phyloP scores from a whole-genome alignment of 2,329 filamentous ascomycete genomes.

The Paecilomyces dactylethromorphus region DNA sequence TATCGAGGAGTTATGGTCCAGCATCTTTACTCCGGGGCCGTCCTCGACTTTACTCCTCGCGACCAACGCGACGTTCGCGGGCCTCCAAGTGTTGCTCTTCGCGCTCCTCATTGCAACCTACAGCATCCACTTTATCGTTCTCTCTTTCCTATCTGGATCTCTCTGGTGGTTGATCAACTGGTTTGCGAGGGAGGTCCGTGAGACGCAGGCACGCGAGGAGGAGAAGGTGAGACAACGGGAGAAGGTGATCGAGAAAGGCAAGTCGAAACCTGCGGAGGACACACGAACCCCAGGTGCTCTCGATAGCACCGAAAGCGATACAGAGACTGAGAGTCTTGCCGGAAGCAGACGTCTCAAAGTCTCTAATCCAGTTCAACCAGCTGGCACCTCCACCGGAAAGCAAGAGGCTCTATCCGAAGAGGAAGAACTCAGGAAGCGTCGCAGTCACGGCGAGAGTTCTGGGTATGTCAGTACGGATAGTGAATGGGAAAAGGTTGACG shows the following conservation, averaged over 20 bases:
- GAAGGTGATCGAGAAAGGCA: slow-evolving; percentile 22
- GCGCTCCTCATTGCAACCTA: slow-evolving; percentile 71
- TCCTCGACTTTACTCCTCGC: slow-evolving; percentile 83
- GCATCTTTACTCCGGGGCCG: slow-evolving; percentile 86
- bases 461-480: slow-evolving; percentile 74
- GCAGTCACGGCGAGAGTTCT: slow-evolving; percentile 41
- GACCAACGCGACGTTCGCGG: slow-evolving; percentile 82
- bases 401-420: slow-evolving; percentile 43
- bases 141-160: slow-evolving; percentile 71
- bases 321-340: slow-evolving; percentile 32
- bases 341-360: slow-evolving; percentile 8
- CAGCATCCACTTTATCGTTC: slow-evolving; percentile 80
- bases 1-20: slow-evolving; percentile 75
- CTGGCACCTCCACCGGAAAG: slow-evolving; percentile 20
- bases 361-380: slow-evolving; percentile 10
- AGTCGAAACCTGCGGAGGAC: slow-evolving; percentile 11
- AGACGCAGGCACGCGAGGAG: slow-evolving; percentile 44
- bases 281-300: slow-evolving; percentile 21
- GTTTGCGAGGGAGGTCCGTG: slow-evolving; percentile 67
- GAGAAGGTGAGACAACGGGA: slow-evolving; percentile 38
- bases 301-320: slow-evolving; percentile 37
- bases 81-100: slow-evolving; percentile 72
- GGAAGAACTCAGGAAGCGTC: slow-evolving; percentile 38
- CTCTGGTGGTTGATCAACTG: slow-evolving; percentile 96
- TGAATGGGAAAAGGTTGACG: slow-evolving; percentile 92